phyloP scores from a whole-genome alignment of 164 flowering plant species.

The Cinnamomum micranthum region DNA sequence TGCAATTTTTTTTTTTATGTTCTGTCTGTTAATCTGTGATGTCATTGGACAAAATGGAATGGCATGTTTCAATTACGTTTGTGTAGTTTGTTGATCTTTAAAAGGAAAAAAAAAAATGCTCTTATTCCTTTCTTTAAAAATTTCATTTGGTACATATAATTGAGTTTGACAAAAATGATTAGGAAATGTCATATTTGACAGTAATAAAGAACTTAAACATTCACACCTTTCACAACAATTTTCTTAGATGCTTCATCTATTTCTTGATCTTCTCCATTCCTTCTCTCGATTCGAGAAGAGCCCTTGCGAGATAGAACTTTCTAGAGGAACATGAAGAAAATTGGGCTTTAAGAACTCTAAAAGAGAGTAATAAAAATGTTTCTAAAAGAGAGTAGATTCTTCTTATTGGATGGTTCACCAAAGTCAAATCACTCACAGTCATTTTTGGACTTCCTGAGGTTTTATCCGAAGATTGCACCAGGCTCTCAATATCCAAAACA shows the following conservation, averaged over 20 bases:
- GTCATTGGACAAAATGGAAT: no score
- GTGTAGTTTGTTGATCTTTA: no score
- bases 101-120: no score
- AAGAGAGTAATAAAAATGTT: neutral
- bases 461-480: constrained; percentile 19
- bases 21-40: no score
- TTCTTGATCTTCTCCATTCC: constrained; percentile 26
- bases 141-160: no score
- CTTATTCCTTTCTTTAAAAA: no score
- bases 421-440: constrained; percentile 16
- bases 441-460: constrained; percentile 27
- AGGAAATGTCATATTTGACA: neutral
- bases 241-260: constrained; percentile 23
- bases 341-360: neutral
- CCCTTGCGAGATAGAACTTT: constrained; percentile 33
- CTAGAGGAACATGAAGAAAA: constrained; percentile 5
- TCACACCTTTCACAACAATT: constrained; percentile 24
- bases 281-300: constrained; percentile 27
- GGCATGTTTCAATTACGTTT: no score
- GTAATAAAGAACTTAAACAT: neutral
- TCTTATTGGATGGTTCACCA: neutral
- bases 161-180: neutral
- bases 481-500: constrained; percentile 27
- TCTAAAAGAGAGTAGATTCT: neutral
- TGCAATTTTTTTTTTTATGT: no score